Evolutionary conservation across 306 rosid genomes (phyloP).

Genomic region (Macrotyloma uniflorum): DNA sequence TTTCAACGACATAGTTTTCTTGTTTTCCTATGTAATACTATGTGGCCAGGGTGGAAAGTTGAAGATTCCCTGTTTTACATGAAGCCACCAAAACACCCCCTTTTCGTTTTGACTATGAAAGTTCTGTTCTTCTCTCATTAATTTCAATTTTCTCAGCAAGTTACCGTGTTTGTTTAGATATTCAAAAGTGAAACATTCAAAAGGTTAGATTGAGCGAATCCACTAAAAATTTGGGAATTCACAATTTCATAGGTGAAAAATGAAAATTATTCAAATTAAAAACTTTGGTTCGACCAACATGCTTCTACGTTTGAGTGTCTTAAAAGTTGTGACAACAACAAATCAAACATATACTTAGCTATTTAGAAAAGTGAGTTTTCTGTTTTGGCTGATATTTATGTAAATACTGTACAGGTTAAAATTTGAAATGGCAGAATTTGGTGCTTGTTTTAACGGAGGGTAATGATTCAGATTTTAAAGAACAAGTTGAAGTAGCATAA

Average conservation of each 20-base stretch:
- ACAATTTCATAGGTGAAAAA: too few relatives aligned
- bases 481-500: slow-evolving; percentile 35
- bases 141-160: not conserved
- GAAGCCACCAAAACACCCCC: not conserved
- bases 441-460: slow-evolving; percentile 36
- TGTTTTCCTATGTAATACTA: not conserved
- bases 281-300: too few relatives aligned
- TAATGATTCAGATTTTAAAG: slow-evolving; percentile 21
- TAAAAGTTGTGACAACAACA: too few relatives aligned
- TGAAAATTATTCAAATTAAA: too few relatives aligned
- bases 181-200: too few relatives aligned
- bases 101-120: not conserved
- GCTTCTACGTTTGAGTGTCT: too few relatives aligned
- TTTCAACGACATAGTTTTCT: not conserved
- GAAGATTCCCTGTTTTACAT: slow-evolving; percentile 1
- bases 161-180: too few relatives aligned
- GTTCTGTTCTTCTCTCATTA: not conserved
- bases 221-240: too few relatives aligned
- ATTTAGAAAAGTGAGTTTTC: not conserved
- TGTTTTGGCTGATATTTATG: not conserved
- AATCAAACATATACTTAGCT: not conserved
- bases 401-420: not conserved
- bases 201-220: too few relatives aligned
- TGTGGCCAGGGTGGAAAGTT: slow-evolving; percentile 8
- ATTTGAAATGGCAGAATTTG: slow-evolving; percentile 7